Base-by-base conservation (phyloP, 345 rosid genomes). In the Eucalyptus coolabah region DNA sequence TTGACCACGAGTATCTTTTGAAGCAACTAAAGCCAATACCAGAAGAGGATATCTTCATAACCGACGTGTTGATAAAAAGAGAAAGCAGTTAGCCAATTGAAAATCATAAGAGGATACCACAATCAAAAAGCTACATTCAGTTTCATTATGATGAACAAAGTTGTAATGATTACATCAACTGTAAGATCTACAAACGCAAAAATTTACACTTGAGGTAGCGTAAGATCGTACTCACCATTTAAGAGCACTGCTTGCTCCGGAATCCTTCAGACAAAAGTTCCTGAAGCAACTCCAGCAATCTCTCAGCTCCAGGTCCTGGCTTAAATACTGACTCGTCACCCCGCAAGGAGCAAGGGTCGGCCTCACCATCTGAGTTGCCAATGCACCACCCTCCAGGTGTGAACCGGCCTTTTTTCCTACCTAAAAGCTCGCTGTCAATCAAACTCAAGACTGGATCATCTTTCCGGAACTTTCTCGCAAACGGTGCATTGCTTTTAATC, bases 381-480 rank as follows among this genome's bases (percentile, higher is more conserved):
- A 90, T 47, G 86, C 99, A 96, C 99, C 99, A 97, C 14, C 96
- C 98, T 50, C 99, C 99, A 2, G 93, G 93, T 50, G 97, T 90
- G 88, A 96, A 95, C 90, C 96, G 89, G 54, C 80, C 63, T 56
- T 24, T 88, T 16, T 92, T 93, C 47, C 99, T 94, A 53, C 94
- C 93, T 7, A 97, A 89, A 49, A 96, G 92, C 90, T 97, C 97
- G 86, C 89, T 91, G 87, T 97, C 99, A 26, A 97, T 96, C 96
- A 94, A 96, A 94, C 94, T 96, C 85, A 97, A 91, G 82, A 95
- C 96, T 0, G 94, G 94, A 87, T 96, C 97, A 77, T 96, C 93
- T 90, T 89, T 94, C 19, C 91, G 94, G 87, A 96, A 97, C 92
- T 97, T 97, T 32, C 99, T 95, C 6, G 98, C 98, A 89, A 96